phyloP scores from a whole-genome alignment of 805 yeast species.

The Teunomyces tritomae region DNA sequence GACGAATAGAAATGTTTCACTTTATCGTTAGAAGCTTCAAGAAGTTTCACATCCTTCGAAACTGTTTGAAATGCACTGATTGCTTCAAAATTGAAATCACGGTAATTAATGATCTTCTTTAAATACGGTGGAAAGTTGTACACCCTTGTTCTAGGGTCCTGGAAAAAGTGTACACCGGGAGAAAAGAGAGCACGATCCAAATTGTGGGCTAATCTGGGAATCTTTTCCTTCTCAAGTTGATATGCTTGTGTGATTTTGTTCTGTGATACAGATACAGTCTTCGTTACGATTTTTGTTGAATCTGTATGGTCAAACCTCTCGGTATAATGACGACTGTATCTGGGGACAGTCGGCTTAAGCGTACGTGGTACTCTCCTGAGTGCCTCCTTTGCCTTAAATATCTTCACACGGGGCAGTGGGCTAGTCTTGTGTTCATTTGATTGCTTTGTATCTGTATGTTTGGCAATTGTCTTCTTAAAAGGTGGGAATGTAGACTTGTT shows the following conservation, averaged over 20 bases:
- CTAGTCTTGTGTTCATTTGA: background rate
- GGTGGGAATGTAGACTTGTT: background rate
- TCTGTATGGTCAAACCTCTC: constrained; percentile 1
- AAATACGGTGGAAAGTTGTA: constrained; percentile 66
- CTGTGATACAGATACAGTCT: background rate
- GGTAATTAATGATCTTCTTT: constrained; percentile 56
- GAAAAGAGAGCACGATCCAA: constrained; percentile 72
- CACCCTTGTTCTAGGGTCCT: constrained; percentile 74
- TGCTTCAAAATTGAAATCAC: constrained; percentile 62
- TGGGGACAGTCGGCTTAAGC: background rate
- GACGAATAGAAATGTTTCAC: constrained; percentile 61
- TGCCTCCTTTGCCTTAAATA: background rate
- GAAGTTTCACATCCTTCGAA: constrained; percentile 57
- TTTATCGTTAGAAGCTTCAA: constrained; percentile 41
- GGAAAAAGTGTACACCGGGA: constrained; percentile 76
- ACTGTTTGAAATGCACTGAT: constrained; percentile 62
- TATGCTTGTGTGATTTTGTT: constrained; percentile 14
- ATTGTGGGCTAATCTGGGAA: constrained; percentile 63
- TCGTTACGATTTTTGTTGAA: constrained; percentile 2
- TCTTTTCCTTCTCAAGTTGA: constrained; percentile 18
- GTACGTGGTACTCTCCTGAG: background rate
- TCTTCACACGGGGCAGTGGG: background rate
- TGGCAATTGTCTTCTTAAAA: background rate
- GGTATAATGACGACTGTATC: background rate
- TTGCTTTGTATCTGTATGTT: background rate